A percentile compares a stretch with the other conserved stretches of the same genome.
Evolutionary conservation across 2,329 filamentous ascomycete species (phyloP).

Genomic region (Colletotrichum limetticola): DNA sequence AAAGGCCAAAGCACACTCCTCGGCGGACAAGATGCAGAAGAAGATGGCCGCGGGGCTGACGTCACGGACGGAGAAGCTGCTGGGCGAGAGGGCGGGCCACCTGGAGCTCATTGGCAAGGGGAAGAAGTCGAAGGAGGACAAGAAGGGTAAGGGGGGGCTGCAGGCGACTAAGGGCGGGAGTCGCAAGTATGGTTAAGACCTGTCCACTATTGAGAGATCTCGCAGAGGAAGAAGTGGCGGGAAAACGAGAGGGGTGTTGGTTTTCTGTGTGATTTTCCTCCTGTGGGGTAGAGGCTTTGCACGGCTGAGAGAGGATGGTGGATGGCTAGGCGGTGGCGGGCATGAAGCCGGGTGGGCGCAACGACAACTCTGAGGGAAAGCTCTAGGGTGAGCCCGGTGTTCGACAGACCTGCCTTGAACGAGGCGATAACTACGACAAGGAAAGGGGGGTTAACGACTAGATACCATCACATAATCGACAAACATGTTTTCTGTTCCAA

Average conservation of each 20-base stretch:
- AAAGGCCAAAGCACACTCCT: slow-evolving; percentile 52
- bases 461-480: slow-evolving; percentile 25
- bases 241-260: too few species aligned
- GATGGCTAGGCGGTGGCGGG: too few species aligned
- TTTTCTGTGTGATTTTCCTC: too few species aligned
- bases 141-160: slow-evolving; percentile 37
- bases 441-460: slow-evolving; percentile 5
- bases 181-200: slow-evolving; percentile 64
- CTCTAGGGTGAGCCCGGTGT: neutral
- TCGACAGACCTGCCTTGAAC: neutral
- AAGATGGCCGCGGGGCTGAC: slow-evolving; percentile 66
- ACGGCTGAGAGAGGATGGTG: too few species aligned
- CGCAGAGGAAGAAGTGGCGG: too few species aligned
- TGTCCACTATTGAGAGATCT: neutral
- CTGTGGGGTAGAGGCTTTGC: neutral
- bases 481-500: slow-evolving; percentile 16
- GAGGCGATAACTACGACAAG: neutral
- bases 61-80: slow-evolving; percentile 65
- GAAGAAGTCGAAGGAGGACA: slow-evolving; percentile 58
- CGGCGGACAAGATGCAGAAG: slow-evolving; percentile 63
- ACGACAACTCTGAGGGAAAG: neutral
- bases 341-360: neutral
- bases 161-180: slow-evolving; percentile 56
- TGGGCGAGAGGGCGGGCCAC: slow-evolving; percentile 69
- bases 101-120: slow-evolving; percentile 69